Conservation (phyloP, 2,329 filamentous ascomycete species). For the Sporothrix euskadiensis region DNA sequence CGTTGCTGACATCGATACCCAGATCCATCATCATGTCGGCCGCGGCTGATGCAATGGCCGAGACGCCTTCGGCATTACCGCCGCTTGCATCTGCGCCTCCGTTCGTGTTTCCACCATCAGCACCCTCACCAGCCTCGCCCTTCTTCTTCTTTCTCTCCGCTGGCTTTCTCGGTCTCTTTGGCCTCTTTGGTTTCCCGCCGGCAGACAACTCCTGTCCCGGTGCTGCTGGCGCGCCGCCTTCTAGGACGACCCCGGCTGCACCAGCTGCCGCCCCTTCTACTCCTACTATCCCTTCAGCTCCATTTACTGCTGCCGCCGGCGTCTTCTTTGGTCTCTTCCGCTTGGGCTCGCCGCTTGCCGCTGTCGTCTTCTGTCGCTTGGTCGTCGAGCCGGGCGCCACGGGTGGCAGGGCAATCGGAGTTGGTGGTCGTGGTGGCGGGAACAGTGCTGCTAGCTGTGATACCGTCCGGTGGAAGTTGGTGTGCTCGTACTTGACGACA, state of each 20-base stretch:
- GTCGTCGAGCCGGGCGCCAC: neutral
- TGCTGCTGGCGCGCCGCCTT: neutral
- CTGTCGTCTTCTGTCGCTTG: conserved; percentile 7
- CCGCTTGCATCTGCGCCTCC: neutral
- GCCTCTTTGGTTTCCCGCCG: conserved; percentile 3
- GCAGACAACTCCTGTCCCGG: neutral
- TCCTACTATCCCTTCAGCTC: neutral
- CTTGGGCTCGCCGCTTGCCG: conserved; percentile 1
- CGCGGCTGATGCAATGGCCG: neutral
- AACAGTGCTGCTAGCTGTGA: conserved; percentile 51
- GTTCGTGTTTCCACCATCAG: neutral
- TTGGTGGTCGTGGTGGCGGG: conserved; percentile 47
- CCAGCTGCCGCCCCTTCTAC: neutral
- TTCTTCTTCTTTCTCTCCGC: neutral
- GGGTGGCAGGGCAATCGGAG: neutral
- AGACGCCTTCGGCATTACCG: neutral
- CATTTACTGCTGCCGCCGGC: neutral
- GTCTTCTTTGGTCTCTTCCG: conserved; percentile 15
- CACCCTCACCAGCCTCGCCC: neutral
- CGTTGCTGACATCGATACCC: conserved; percentile 15
- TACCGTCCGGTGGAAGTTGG: conserved; percentile 58
- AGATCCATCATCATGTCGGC: conserved; percentile 18
- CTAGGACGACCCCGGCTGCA: neutral
- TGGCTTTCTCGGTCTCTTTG: conserved; percentile 20
- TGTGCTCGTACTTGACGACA: conserved; percentile 58